Conservation (phyloP, 495 filamentous ascomycete genomes). For the Penicillium desertorum region DNA sequence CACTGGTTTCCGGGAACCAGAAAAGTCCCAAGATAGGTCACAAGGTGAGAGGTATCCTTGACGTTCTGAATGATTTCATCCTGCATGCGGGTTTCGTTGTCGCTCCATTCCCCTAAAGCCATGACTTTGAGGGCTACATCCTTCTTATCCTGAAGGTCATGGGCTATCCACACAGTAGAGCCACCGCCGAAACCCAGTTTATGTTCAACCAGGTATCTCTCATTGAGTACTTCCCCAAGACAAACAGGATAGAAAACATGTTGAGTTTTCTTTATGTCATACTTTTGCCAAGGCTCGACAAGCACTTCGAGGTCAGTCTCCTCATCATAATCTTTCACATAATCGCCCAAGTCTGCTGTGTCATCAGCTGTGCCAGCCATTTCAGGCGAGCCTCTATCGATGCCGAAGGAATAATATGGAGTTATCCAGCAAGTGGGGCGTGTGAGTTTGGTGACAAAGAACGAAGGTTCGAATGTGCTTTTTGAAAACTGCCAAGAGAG, state of each 20-base stretch:
- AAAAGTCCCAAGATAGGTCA: slow-evolving; percentile 22
- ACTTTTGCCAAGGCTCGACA: slow-evolving; percentile 15
- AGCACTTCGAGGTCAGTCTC: slow-evolving; percentile 13
- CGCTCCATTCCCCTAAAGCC: slow-evolving; percentile 19
- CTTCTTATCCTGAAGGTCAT: slow-evolving; percentile 32
- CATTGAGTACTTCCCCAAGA: slow-evolving; percentile 46
- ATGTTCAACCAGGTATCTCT: slow-evolving; percentile 78
- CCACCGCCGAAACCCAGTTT: slow-evolving; percentile 88
- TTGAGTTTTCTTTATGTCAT: background rate
- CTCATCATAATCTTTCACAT: slow-evolving; percentile 15
- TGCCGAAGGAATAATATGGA: too few relatives aligned
- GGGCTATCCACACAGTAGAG: slow-evolving; percentile 76
- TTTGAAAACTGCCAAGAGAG: too few relatives aligned
- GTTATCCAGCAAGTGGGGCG: too few relatives aligned
- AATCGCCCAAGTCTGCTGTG: slow-evolving; percentile 13
- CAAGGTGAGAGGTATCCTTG: slow-evolving; percentile 28
- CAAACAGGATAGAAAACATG: slow-evolving; percentile 18
- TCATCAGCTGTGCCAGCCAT: too few relatives aligned
- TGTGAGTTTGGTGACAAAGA: too few relatives aligned
- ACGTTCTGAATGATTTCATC: slow-evolving; percentile 28
- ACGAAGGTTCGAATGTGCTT: too few relatives aligned
- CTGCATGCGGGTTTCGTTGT: slow-evolving; percentile 26
- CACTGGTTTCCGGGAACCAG: slow-evolving; percentile 19
- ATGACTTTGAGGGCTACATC: slow-evolving; percentile 33
- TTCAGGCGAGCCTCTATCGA: too few relatives aligned